Evolutionary conservation across 305 asterid species (phyloP).

Genomic region (Plantago lanceolata): DNA sequence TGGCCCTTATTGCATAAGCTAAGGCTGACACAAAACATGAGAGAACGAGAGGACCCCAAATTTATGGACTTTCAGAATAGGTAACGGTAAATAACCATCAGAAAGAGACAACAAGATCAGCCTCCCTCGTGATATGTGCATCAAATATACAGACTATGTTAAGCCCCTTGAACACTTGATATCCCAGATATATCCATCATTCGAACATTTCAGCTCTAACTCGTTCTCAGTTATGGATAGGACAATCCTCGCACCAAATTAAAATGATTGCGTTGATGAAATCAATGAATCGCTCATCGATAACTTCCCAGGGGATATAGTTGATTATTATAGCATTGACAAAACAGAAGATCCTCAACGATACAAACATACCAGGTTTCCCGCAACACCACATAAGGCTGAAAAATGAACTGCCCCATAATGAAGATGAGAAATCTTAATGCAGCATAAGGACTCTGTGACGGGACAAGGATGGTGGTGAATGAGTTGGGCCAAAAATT

Average conservation of each 20-base stretch:
- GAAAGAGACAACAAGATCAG: background rate
- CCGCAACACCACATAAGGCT: background rate
- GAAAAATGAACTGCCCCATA: background rate
- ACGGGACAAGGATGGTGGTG: background rate
- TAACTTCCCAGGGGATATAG: background rate
- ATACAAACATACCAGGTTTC: background rate
- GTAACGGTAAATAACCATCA: background rate
- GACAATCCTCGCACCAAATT: background rate
- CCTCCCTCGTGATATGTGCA: background rate
- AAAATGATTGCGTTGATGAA: too few species aligned
- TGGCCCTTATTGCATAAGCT: background rate
- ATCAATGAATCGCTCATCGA: constrained; percentile 1
- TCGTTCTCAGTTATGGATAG: background rate
- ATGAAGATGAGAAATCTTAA: background rate
- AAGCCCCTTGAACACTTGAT: background rate
- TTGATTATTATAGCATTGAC: background rate
- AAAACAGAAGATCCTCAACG: background rate
- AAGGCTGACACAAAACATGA: background rate
- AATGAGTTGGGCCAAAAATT: background rate
- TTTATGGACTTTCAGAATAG: background rate
- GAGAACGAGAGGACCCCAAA: background rate
- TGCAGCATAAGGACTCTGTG: background rate
- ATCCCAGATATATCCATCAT: background rate
- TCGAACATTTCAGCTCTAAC: background rate
- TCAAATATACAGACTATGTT: background rate